These are phyloP conservation scores for Fusarium agapanthi DNA, from an alignment of 2,329 filamentous ascomycete species.

Conservation along the genomic window DNA sequence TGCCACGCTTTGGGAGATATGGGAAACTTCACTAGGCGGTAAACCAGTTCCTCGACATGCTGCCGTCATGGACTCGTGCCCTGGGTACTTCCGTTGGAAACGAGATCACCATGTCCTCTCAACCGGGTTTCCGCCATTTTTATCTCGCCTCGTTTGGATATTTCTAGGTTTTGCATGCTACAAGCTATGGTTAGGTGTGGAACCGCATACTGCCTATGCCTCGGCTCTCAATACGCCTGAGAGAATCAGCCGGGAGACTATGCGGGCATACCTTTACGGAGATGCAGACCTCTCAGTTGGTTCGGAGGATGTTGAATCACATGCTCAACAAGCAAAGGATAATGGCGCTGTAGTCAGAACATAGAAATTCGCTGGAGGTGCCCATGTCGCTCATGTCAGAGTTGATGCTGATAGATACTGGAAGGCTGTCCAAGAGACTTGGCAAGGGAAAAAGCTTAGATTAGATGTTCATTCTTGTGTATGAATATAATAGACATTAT, in stretches of 20 bases:
- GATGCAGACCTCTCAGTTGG: slow-evolving; percentile 58
- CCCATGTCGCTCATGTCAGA: slow-evolving; percentile 61
- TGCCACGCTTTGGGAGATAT: slow-evolving; percentile 43
- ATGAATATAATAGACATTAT: not conserved
- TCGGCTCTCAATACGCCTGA: slow-evolving; percentile 49
- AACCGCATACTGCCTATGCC: slow-evolving; percentile 47
- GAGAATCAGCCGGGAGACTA: slow-evolving; percentile 49
- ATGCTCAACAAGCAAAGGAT: slow-evolving; percentile 53
- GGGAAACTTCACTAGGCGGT: slow-evolving; percentile 27
- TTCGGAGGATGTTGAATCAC: slow-evolving; percentile 57
- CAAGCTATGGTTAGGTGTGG: slow-evolving; percentile 42
- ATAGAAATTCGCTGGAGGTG: slow-evolving; percentile 57
- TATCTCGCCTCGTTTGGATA: slow-evolving; percentile 48
- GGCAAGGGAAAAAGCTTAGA: slow-evolving; percentile 46
- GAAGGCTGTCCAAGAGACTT: slow-evolving; percentile 56
- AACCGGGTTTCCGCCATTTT: slow-evolving; percentile 46
- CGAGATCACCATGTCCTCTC: slow-evolving; percentile 53
- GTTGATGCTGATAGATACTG: slow-evolving; percentile 60
- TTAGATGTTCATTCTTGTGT: not conserved
- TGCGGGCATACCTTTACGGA: slow-evolving; percentile 63
- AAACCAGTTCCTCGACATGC: slow-evolving; percentile 52
- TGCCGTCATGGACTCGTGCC: slow-evolving; percentile 58
- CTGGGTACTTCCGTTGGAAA: slow-evolving; percentile 54
- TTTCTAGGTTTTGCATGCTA: slow-evolving; percentile 47
- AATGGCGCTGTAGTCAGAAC: slow-evolving; percentile 53